Evolutionary conservation across 108 stramenopile species (phyloP).

Genomic region (Cyclostephanos invisitatus): DNA sequence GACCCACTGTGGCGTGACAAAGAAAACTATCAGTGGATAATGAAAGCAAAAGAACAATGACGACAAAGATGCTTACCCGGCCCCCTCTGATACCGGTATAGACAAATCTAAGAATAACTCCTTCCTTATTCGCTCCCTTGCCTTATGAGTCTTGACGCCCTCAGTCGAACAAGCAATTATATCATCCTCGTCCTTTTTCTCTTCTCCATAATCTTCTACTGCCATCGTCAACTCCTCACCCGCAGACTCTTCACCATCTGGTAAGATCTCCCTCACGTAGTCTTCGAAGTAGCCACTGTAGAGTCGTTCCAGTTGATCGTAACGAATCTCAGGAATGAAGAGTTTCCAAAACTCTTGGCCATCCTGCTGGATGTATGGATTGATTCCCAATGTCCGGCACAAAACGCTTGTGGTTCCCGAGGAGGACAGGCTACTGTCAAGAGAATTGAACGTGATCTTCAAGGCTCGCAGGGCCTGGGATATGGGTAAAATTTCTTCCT

Average conservation of each 20-base stretch:
- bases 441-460: slow-evolving; percentile 37
- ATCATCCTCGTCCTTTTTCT: slow-evolving; percentile 33
- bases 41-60: neutral
- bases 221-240: slow-evolving; percentile 24
- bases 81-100: slow-evolving; percentile 60
- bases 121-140: slow-evolving; percentile 61
- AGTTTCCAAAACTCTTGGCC: slow-evolving; percentile 92
- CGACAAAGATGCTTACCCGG: slow-evolving; percentile 13
- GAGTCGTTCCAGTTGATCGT: slow-evolving; percentile 52
- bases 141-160: neutral
- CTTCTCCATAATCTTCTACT: slow-evolving; percentile 58
- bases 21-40: slow-evolving; percentile 11
- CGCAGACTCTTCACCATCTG: slow-evolving; percentile 44
- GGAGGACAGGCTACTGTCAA: slow-evolving; percentile 6
- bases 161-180: neutral
- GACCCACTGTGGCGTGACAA: slow-evolving; percentile 36
- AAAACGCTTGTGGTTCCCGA: slow-evolving; percentile 49
- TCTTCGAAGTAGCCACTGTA: slow-evolving; percentile 79
- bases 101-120: slow-evolving; percentile 85
- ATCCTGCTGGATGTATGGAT: slow-evolving; percentile 78
- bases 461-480: slow-evolving; percentile 43
- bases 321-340: slow-evolving; percentile 67
- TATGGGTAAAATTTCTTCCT: slow-evolving; percentile 29
- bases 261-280: slow-evolving; percentile 59
- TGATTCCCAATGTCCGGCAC: slow-evolving; percentile 68